These are phyloP conservation scores for Theileria luwenshuni DNA, from an alignment of 169 alveolate genomes.

Conservation along the genomic window DNA sequence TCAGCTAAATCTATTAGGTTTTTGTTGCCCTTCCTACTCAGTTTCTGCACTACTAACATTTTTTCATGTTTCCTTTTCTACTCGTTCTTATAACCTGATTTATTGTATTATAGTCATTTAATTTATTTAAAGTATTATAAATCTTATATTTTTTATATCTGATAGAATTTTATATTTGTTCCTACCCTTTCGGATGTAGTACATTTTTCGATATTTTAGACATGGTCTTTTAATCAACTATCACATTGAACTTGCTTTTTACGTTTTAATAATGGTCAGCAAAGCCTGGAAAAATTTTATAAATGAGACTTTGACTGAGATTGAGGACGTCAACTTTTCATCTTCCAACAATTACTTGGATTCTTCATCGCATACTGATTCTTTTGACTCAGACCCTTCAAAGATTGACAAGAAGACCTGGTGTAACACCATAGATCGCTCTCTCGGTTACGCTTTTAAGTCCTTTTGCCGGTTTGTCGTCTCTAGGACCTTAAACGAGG, in stretches of 20 bases:
- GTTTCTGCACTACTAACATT: background rate
- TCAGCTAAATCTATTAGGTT: no score
- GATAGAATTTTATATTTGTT: background rate
- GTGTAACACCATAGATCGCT: slow-evolving; percentile 62
- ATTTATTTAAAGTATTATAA: no score
- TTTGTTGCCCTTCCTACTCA: background rate
- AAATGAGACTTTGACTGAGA: slow-evolving; percentile 31
- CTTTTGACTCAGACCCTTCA: slow-evolving; percentile 10
- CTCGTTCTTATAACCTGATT: no score
- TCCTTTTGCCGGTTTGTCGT: slow-evolving; percentile 58
- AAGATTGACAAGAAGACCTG: slow-evolving; percentile 26
- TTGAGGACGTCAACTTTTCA: no score
- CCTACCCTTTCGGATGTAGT: background rate
- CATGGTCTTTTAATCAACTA: background rate
- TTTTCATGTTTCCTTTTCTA: background rate
- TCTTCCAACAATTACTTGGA: slow-evolving; percentile 1
- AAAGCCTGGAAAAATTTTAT: slow-evolving; percentile 58
- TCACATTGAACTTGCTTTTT: slow-evolving; percentile 3
- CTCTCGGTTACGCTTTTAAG: slow-evolving; percentile 63
- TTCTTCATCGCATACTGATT: background rate
- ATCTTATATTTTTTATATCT: background rate
- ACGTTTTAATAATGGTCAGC: slow-evolving; percentile 35
- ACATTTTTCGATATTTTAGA: background rate
- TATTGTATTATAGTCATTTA: background rate
- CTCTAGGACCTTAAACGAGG: slow-evolving; percentile 27